These are phyloP conservation scores for Colletotrichum karsti DNA, from an alignment of 2,329 filamentous ascomycete species.

Conservation along the genomic window DNA sequence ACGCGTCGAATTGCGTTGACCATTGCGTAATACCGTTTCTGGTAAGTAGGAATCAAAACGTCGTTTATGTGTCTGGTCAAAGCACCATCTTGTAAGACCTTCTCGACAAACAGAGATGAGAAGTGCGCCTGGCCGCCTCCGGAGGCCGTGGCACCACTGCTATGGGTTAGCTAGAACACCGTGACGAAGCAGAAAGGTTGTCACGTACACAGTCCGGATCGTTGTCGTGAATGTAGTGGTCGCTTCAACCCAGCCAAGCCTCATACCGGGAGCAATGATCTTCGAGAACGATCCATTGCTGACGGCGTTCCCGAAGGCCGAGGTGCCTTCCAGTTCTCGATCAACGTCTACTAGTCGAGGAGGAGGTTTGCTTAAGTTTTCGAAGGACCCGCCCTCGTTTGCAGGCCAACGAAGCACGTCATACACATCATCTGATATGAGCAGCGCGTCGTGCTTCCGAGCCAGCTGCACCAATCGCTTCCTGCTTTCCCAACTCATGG, in stretches of 20 bases:
- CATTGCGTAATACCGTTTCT: not conserved
- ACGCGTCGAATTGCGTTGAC: not conserved
- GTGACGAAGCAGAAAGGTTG: conserved; percentile 28
- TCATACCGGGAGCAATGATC: conserved; percentile 79
- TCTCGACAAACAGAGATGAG: not conserved
- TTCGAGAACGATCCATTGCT: conserved; percentile 96
- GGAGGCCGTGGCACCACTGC: conserved; percentile 61
- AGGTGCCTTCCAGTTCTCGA: conserved; percentile 46
- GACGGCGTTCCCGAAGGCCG: conserved; percentile 81
- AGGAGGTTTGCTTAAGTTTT: conserved; percentile 56
- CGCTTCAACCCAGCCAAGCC: conserved; percentile 87
- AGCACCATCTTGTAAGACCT: conserved; percentile 53
- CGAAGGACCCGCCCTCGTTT: conserved; percentile 11
- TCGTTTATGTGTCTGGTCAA: conserved; percentile 53
- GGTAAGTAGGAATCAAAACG: conserved; percentile 45
- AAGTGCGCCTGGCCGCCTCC: conserved; percentile 6
- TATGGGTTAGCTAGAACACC: conserved; percentile 37
- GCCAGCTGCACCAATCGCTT: conserved; percentile 76
- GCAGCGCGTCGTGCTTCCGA: conserved; percentile 78
- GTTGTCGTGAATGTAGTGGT: conserved; percentile 62
- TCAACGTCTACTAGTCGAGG: conserved; percentile 87
- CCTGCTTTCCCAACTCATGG: conserved; percentile 77
- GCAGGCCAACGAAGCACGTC: conserved; percentile 84
- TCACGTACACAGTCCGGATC: conserved; percentile 58
- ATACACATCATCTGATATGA: conserved; percentile 92